phyloP scores from a whole-genome alignment of 805 yeast species.

The Yarrowia divulgata region DNA sequence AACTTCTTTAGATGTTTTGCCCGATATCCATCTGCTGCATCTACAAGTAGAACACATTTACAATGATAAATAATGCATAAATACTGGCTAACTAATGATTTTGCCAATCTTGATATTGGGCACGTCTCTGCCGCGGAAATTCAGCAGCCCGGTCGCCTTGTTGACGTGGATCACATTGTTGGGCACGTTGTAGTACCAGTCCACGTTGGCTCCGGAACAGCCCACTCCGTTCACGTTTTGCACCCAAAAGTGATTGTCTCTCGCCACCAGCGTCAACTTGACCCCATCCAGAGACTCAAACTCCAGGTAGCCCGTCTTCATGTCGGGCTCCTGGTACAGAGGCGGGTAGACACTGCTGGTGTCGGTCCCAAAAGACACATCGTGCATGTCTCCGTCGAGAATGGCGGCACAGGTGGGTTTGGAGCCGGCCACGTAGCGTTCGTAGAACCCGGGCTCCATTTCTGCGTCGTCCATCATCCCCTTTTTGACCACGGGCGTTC shows the following conservation, averaged over 20 bases:
- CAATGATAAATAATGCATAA: too few species aligned
- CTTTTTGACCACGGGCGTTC: constrained; percentile 11
- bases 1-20: too few species aligned
- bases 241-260: constrained; percentile 25
- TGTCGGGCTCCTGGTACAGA: constrained; percentile 34
- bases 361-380: constrained; percentile 19
- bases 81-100: background rate
- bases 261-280: constrained; percentile 21
- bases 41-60: too few species aligned
- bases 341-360: background rate
- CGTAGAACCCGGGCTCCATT: constrained; percentile 29
- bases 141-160: constrained; percentile 3
- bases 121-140: constrained; percentile 24
- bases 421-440: constrained; percentile 28
- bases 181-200: constrained; percentile 26
- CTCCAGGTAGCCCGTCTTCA: constrained; percentile 13
- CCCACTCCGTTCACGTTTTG: constrained; percentile 19
- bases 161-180: constrained; percentile 16
- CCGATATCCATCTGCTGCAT: too few species aligned
- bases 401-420: constrained; percentile 23
- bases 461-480: constrained; percentile 31
- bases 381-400: constrained; percentile 35
- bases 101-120: constrained; percentile 23
- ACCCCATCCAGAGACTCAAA: constrained; percentile 19
- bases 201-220: constrained; percentile 27